These are phyloP conservation scores for Carpinus viminea DNA, from an alignment of 306 rosid genomes.

Conservation along the genomic window DNA sequence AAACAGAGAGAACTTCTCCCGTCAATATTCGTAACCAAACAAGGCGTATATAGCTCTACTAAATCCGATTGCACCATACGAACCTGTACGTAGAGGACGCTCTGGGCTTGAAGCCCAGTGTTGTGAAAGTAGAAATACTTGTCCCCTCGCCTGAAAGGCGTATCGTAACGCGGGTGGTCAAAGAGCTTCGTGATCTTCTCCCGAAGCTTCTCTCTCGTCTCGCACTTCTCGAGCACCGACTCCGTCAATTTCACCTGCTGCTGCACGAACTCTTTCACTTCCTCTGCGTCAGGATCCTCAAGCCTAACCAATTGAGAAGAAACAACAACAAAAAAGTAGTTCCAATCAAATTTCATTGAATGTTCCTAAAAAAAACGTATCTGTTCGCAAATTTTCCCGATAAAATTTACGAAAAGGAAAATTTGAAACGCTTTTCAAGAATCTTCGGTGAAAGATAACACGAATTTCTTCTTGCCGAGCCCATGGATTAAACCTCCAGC, in stretches of 20 bases:
- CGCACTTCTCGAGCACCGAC: constrained; percentile 63
- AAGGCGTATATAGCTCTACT: background rate
- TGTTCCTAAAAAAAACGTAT: background rate
- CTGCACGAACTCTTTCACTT: constrained; percentile 80
- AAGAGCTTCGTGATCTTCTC: constrained; percentile 61
- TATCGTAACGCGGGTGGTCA: constrained; percentile 83
- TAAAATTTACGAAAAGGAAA: background rate
- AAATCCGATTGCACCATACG: constrained; percentile 19
- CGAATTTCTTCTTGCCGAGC: background rate
- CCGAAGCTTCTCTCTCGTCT: constrained; percentile 48
- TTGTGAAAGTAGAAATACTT: constrained; percentile 79
- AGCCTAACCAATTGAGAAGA: constrained; percentile 49
- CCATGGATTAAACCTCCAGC: background rate
- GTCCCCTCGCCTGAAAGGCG: constrained; percentile 59
- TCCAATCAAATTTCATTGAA: background rate
- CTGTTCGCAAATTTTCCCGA: background rate
- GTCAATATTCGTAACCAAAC: constrained; percentile 2
- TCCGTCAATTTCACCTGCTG: constrained; percentile 66
- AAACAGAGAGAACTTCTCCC: background rate
- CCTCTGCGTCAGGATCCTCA: constrained; percentile 83
- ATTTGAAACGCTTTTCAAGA: background rate
- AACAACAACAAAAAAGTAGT: background rate
- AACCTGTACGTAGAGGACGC: constrained; percentile 82
- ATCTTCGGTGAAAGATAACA: background rate
- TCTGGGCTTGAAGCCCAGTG: constrained; percentile 87